Evolutionary conservation across 2,329 filamentous ascomycete species (phyloP), one percentile per base, ranked within the genome.

Genomic region (Epichloe aotearoae): DNA sequence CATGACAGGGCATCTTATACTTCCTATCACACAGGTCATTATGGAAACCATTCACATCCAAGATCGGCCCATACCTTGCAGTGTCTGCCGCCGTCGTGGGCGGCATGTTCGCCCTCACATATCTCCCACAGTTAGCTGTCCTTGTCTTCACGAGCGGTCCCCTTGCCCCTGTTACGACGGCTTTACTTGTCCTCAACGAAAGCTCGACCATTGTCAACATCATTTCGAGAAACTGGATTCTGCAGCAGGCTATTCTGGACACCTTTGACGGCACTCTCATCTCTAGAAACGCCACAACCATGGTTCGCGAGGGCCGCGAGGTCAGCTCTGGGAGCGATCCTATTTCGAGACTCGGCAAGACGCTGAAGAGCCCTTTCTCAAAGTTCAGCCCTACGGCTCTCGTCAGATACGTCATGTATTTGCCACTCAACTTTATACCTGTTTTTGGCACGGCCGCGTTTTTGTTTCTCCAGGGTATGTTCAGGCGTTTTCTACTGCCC

Each of bases 371-470:
- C 45, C 78, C 79, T 0, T 80, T 83, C 56, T 68, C 73, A 20
- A 73, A 72, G 54, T 79, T 79, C 58, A 75, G 74, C 30, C 73
- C 74, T 30, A 79, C 73, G 59, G 81, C 83, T 7, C 67, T 95
- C 43, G 70, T 95, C 39, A 75, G 87, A 54, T 91, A 91, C 60
- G 63, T 95, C 55, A 79, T 96, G 69, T 93, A 94, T 64, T 73
- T 95, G 41, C 90, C 91, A 11, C 75, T 97, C 54, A 97, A 96
- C 70, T 89, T 95, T 63, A 89, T 97, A 49, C 91, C 91, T 0
- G 76, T 96, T 0, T 79, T 95, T 17, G 91, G 91, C 5, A 95
- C 90, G 0, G 71, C 82, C 7, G 70, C 89, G 4, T 97, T 95
- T 66, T 76, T 96, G 36, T 64, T 85, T 30, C 64, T 94, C 15